Evolutionary conservation across 305 asterid genomes (phyloP).

Genomic region (Plantago rigida): DNA sequence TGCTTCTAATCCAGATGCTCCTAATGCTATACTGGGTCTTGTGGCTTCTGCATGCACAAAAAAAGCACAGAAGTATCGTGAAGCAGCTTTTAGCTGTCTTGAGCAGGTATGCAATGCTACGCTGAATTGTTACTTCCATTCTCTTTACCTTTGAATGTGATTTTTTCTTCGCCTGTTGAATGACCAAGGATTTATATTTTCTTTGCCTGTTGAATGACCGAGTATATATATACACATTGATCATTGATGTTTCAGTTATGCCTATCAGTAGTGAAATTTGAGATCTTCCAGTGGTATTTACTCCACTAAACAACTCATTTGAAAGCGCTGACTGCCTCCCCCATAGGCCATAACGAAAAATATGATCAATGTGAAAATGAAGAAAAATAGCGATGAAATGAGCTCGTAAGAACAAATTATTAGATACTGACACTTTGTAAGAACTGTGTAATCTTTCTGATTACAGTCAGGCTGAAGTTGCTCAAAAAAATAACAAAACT

Average conservation of each 20-base stretch:
- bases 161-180: not conserved
- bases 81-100: slow-evolving; percentile 87
- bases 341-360: too few species aligned
- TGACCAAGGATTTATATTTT: too few species aligned
- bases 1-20: slow-evolving; percentile 56
- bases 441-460: not conserved
- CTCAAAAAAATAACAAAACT: too few species aligned
- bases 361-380: too few species aligned
- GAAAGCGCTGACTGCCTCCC: not conserved
- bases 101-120: slow-evolving; percentile 50
- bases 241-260: not conserved
- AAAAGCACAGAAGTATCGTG: slow-evolving; percentile 70
- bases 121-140: too few species aligned
- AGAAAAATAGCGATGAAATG: too few species aligned
- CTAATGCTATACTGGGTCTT: slow-evolving; percentile 63
- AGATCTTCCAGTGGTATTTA: not conserved
- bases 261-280: not conserved
- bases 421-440: not conserved
- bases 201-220: too few species aligned
- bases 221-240: too few species aligned
- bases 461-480: too few species aligned
- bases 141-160: not conserved
- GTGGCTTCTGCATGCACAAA: slow-evolving; percentile 67
- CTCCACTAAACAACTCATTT: not conserved
- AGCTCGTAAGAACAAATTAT: too few species aligned